Evolutionary conservation across 192 early-diverging fungal genomes (phyloP), one percentile per base, ranked within the genome.

Genomic region (Podila clonocystis): DNA sequence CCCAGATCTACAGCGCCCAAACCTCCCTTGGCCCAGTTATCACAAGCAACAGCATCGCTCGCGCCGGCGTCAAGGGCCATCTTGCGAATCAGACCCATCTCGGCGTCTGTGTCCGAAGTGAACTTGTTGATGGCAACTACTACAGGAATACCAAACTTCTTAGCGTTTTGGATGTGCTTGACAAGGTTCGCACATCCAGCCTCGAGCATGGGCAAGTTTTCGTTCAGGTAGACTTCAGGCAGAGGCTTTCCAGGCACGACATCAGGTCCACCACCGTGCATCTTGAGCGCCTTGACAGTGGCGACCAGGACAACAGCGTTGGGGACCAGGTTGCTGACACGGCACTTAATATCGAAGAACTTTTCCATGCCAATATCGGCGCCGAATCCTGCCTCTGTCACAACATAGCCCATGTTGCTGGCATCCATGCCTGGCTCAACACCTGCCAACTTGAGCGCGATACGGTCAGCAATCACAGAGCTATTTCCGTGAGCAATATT

Each of bases 311-410:
- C 96, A 22, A 95, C 98, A 31, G 90, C 92, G 72, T 97, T 90
- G 52, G 98, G 98, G 13, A 94, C 85, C 24, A 99, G 86, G n/a
- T 93, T 94, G 33, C 94, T 95, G 28, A 88, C 85, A 41, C 98
- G 92, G 84, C 98, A 99, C 86, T 99, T 99, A 87, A 99, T 98
- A 86, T 98, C 93, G 87, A 98, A 97, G 89, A 95, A 95, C 87
- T 99, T 99, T 70, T 99, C 98, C 94, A 98, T 97, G 58, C 98
- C 98, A 84, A 99, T 99, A 85, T 99, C 98, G 26, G 98, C 98
- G 36, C 98, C 98, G 73, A 99, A 99, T 20, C 98, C 98, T 26
- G 97, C 96, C 86, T 99, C 98, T 31, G 98, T 99, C 45, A 98
- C 91, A 52, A 98, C 97, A 66, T 94, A 98, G 13, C 98, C 98